phyloP scores from a whole-genome alignment of 768 basidiomycete species.

The Tylopilus vinaceipallidus region DNA sequence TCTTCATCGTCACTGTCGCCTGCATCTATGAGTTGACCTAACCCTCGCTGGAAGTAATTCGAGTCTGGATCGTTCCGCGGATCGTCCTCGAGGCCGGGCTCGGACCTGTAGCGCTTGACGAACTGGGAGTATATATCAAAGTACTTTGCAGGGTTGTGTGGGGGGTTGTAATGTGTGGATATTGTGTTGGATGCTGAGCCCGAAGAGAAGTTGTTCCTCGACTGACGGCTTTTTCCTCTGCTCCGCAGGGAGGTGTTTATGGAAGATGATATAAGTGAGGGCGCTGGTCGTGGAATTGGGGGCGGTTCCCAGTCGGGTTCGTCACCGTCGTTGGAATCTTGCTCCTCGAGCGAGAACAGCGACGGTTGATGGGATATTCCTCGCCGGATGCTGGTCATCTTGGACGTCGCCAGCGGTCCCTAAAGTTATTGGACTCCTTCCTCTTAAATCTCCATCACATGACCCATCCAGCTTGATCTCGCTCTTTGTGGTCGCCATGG shows the following conservation, averaged over 20 bases:
- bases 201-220: conserved; percentile 31
- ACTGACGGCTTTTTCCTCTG: conserved; percentile 32
- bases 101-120: conserved; percentile 70
- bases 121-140: conserved; percentile 79
- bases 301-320: conserved; percentile 46
- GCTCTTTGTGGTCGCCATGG: conserved; percentile 81
- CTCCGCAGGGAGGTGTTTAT: conserved; percentile 31
- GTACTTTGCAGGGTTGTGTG: conserved; percentile 38
- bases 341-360: conserved; percentile 63
- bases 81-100: conserved; percentile 61
- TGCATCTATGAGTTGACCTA: conserved; percentile 64
- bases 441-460: conserved; percentile 6
- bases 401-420: not conserved
- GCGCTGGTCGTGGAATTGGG: conserved; percentile 26
- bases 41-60: conserved; percentile 74
- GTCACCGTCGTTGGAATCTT: conserved; percentile 45
- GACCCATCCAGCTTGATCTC: not conserved
- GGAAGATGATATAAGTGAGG: conserved; percentile 28
- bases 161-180: conserved; percentile 30
- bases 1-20: conserved; percentile 81
- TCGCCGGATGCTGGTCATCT: conserved; percentile 26
- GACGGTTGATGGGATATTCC: conserved; percentile 54
- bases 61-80: conserved; percentile 79
- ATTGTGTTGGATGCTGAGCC: conserved; percentile 24
- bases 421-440: not conserved